Evolutionary conservation across 345 rosid species (phyloP), one percentile per base, ranked within the genome.

Genomic region (Aegle marmelos): DNA sequence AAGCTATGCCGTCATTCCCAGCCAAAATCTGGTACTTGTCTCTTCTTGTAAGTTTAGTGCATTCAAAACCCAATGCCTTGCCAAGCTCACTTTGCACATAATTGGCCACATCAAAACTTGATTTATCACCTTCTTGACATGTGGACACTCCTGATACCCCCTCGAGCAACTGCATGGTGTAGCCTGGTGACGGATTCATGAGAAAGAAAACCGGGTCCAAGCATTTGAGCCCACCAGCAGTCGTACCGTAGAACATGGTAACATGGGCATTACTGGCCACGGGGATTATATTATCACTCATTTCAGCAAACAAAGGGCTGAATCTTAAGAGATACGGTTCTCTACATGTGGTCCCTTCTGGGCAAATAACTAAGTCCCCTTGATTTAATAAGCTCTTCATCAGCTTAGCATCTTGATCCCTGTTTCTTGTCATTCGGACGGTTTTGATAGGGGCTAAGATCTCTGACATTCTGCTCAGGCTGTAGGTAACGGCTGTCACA

Each of bases 311-410:
- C 77, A 91, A 70, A 19, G 98, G 94, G 75, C 97, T 92, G 80
- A 94, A 92, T 61, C 97, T 79, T 9, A 92, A 87, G 41, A 94
- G 85, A 79, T 83, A 85, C 17, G 95, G 94, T 68, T 94, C 95
- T 74, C 98, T 83, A 60, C 97, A 91, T 11, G 98, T 94, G 63
- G 98, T 92, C 41, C 98, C 98, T 85, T 94, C 98, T 0, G 97
- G 98, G 45, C 94, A 94, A 56, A 92, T 88, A 5, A 89, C 95
- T 1, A 94, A 82, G 77, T 92, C 90, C 31, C 92, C 94, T 78
- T 87, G 83, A 5, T 73, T 77, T 17, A 92, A 79, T 9, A 91
- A 58, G 36, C 56, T 78, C 64, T 78, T 76, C 89, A 94, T 90
- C 65, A 87, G 79, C 76, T 75, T 70, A 0, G 80, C 82, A 39